phyloP scores from a whole-genome alignment of 306 rosid species.

The Calophaca sinica region DNA sequence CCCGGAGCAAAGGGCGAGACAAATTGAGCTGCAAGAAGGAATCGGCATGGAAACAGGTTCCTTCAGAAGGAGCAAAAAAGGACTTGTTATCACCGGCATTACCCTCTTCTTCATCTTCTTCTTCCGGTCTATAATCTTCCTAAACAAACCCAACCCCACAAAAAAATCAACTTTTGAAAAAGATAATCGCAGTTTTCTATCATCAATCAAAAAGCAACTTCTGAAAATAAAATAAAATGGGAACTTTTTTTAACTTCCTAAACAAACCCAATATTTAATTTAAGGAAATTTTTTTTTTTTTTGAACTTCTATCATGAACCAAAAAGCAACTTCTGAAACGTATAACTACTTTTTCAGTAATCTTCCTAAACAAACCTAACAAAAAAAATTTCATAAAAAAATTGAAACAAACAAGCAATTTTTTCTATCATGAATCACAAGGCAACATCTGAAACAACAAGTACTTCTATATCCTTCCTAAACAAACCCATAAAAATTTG shows the following conservation, averaged over 20 bases:
- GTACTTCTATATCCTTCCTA: not conserved
- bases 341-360: not conserved
- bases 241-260: conserved; percentile 8
- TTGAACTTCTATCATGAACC: not conserved
- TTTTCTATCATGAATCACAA: not conserved
- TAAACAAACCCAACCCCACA: conserved; percentile 45
- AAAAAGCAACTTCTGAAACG: not conserved
- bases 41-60: conserved; percentile 85
- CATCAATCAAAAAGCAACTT: not conserved
- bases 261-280: not conserved
- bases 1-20: conserved; percentile 94
- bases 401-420: not conserved
- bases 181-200: not conserved
- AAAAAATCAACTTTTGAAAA: not conserved
- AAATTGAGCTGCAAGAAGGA: conserved; percentile 90
- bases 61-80: conserved; percentile 81
- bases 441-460: not conserved
- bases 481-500: not conserved
- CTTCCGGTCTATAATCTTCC: conserved; percentile 78
- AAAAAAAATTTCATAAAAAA: not conserved
- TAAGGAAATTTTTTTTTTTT: no score
- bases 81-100: conserved; percentile 58
- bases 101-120: conserved; percentile 68
- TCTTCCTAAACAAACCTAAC: not conserved
- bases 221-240: not conserved